A percentile compares a stretch with the other conserved stretches of the same genome.
phyloP scores from a whole-genome alignment of 2,329 filamentous ascomycete genomes.

The Saccharata proteae region DNA sequence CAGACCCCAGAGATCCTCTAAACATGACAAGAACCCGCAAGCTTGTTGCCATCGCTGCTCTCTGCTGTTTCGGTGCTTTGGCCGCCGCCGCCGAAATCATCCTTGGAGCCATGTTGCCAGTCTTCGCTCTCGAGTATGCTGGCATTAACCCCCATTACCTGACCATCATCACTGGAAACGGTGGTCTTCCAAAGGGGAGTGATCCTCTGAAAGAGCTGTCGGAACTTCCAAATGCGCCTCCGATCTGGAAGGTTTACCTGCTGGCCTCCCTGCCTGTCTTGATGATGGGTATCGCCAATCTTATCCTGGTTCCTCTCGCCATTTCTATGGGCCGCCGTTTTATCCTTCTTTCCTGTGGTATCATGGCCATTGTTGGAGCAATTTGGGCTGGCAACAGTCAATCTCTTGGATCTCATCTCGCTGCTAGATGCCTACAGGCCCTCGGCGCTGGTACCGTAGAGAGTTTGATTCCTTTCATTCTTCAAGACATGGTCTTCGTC shows the following conservation, averaged over 20 bases:
- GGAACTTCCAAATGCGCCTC: conserved; percentile 11
- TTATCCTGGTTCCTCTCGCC: conserved; percentile 17
- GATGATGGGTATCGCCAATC: conserved; percentile 17
- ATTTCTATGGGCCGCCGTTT: conserved; percentile 17
- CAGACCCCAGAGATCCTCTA: conserved; percentile 12
- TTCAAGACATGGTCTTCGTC: conserved; percentile 18
- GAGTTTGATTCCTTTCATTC: conserved; percentile 18
- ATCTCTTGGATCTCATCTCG: conserved; percentile 15
- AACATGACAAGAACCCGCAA: conserved; percentile 11
- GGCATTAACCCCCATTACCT: conserved; percentile 12
- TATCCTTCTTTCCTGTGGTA: conserved; percentile 14
- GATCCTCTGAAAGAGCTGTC: conserved; percentile 7
- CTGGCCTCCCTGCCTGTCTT: conserved; percentile 18
- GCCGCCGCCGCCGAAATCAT: conserved; percentile 19
- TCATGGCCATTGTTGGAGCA: conserved; percentile 15
- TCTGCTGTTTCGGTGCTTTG: conserved; percentile 15
- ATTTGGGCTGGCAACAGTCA: conserved; percentile 18
- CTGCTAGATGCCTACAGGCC: conserved; percentile 17
- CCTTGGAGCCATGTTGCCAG: conserved; percentile 17
- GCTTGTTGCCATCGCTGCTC: conserved; percentile 8
- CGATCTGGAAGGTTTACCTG: conserved; percentile 18
- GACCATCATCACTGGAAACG: conserved; percentile 7
- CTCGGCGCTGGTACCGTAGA: conserved; percentile 20
- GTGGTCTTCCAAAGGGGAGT: conserved; percentile 5
- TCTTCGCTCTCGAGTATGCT: conserved; percentile 19